A percentile compares a stretch with the other conserved stretches of the same genome.
Conservation (phyloP, 352 stramenopile genomes). For the Blastocystis sp. region DNA sequence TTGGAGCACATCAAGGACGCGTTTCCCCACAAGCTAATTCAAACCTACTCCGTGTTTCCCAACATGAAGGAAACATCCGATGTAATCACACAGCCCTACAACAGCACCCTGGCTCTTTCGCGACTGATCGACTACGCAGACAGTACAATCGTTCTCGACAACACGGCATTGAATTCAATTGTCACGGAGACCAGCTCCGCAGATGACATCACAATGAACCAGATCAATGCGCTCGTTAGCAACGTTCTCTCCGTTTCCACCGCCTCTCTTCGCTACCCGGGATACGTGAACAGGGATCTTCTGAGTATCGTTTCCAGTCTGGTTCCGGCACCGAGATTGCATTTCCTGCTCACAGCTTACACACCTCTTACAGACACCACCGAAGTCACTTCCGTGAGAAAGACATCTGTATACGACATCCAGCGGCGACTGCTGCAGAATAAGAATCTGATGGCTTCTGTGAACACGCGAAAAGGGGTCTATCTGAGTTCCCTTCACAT, state of each 20-base stretch:
- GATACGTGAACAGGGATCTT: conserved; percentile 99
- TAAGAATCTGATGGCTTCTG: conserved; percentile 99
- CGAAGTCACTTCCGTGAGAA: conserved; percentile 69
- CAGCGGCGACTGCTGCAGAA: conserved; percentile 87
- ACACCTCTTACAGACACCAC: conserved; percentile 75
- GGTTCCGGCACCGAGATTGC: conserved; percentile 92
- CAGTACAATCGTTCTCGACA: conserved; percentile 95
- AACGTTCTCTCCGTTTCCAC: conserved; percentile 97
- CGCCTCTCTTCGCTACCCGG: conserved; percentile 81
- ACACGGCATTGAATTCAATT: conserved; percentile 92
- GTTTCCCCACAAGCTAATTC: conserved; percentile 98
- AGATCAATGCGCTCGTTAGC: conserved; percentile 84
- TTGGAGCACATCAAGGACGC: conserved; percentile 96
- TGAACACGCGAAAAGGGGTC: conserved; percentile 82
- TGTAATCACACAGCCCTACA: conserved; percentile 98
- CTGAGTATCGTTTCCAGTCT: conserved; percentile 90
- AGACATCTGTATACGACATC: conserved; percentile 96
- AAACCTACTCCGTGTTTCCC: conserved; percentile 82
- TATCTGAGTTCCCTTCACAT: conserved; percentile 99
- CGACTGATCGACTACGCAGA: conserved; percentile 92
- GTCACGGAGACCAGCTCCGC: conserved; percentile 77
- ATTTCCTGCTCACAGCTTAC: conserved; percentile 99
- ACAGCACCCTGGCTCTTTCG: conserved; percentile 97
- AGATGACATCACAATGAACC: conserved; percentile 66
- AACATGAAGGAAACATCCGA: conserved; percentile 64